phyloP scores from a whole-genome alignment of 2,329 filamentous ascomycete species.

The Pestalotiopsis sp. region DNA sequence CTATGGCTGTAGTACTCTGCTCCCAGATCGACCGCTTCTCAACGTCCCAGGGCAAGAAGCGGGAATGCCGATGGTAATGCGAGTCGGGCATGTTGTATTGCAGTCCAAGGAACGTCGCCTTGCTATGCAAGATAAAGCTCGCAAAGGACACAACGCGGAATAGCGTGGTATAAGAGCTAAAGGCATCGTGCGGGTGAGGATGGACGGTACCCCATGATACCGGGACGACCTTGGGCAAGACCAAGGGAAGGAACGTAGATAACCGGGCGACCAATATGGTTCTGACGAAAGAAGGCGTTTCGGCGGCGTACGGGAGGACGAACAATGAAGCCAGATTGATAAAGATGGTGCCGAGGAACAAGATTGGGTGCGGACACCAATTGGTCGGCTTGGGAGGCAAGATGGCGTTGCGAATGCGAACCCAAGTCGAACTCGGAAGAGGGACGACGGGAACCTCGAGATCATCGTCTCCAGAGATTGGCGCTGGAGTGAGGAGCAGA shows the following conservation, averaged over 20 bases:
- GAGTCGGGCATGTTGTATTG: constrained; percentile 49
- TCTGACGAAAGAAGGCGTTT: constrained; percentile 41
- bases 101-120: constrained; percentile 44
- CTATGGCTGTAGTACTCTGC: constrained; percentile 46
- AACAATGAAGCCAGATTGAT: constrained; percentile 39
- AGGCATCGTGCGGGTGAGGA: constrained; percentile 38
- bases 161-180: constrained; percentile 44
- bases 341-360: constrained; percentile 36
- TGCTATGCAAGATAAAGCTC: constrained; percentile 48
- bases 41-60: constrained; percentile 46
- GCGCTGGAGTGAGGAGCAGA: constrained; percentile 57
- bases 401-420: constrained; percentile 26
- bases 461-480: constrained; percentile 35
- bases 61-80: constrained; percentile 51
- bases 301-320: constrained; percentile 41
- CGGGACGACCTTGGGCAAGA: constrained; percentile 50
- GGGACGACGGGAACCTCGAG: constrained; percentile 28
- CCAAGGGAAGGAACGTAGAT: constrained; percentile 47
- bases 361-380: constrained; percentile 42
- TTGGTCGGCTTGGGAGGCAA: constrained; percentile 44
- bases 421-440: constrained; percentile 32
- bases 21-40: constrained; percentile 47
- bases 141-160: constrained; percentile 49
- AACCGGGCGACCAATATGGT: constrained; percentile 34
- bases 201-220: constrained; percentile 49